Conservation (phyloP, 192 early-diverging fungal genomes). For the Coemansia sp. region DNA sequence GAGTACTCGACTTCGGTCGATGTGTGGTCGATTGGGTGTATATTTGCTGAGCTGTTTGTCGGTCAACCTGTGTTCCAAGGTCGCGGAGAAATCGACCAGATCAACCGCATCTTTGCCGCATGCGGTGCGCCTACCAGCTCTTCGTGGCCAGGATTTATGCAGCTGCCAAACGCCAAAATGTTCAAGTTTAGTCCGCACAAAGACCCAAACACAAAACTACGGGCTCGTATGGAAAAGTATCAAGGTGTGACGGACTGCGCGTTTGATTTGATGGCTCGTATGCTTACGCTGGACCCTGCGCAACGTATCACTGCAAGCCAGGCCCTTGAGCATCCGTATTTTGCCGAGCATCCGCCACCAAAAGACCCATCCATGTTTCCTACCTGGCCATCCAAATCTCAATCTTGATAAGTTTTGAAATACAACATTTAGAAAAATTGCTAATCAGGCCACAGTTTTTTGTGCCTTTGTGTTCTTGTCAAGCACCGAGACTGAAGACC, state of each 20-base stretch:
- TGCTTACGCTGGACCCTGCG: conserved; percentile 84
- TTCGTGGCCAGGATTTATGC: conserved; percentile 70
- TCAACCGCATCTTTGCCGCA: conserved; percentile 82
- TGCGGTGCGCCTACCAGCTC: conserved; percentile 83
- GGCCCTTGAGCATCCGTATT: conserved; percentile 89
- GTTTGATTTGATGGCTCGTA: conserved; percentile 68
- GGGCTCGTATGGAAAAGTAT: conserved; percentile 44
- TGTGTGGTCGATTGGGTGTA: conserved; percentile 97
- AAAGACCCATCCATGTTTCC: conserved; percentile 94
- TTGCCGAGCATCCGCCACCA: conserved; percentile 78
- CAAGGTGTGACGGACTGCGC: conserved; percentile 69
- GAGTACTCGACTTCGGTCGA: conserved; percentile 87
- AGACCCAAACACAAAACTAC: conserved; percentile 33
- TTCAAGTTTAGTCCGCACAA: conserved; percentile 66
- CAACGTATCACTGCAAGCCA: conserved; percentile 88
- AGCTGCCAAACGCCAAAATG: conserved; percentile 68
- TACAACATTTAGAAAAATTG: neutral
- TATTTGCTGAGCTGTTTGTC: conserved; percentile 91
- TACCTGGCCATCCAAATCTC: conserved; percentile 79
- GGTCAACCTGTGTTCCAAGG: conserved; percentile 83
- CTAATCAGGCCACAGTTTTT: neutral
- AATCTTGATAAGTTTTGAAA: neutral
- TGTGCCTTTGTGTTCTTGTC: neutral
- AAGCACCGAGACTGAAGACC: neutral
- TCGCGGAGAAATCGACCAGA: conserved; percentile 75